Evolutionary conservation across 2,329 filamentous ascomycete genomes (phyloP).

Genomic region (Xylaria polymorpha): DNA sequence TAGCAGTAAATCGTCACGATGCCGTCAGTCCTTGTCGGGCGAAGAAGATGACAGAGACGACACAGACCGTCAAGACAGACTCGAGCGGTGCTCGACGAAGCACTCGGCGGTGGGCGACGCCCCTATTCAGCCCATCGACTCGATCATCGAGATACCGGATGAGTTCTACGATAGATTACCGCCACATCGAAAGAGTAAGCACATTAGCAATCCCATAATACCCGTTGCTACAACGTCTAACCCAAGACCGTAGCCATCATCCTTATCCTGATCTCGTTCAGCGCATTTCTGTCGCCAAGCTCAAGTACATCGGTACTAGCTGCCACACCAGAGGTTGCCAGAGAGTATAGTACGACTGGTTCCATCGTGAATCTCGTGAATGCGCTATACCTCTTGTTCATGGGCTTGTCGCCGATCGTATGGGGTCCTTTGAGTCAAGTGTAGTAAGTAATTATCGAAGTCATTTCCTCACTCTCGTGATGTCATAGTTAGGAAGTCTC

Average conservation of each 20-base stretch:
- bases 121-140: constrained; percentile 47
- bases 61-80: constrained; percentile 30
- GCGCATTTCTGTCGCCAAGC: constrained; percentile 79
- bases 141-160: constrained; percentile 58
- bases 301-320: constrained; percentile 79
- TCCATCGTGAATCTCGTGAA: constrained; percentile 79
- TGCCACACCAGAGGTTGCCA: constrained; percentile 78
- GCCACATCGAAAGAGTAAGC: constrained; percentile 64
- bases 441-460: constrained; percentile 50
- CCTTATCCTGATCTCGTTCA: constrained; percentile 76
- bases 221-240: constrained; percentile 4
- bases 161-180: constrained; percentile 74
- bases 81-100: constrained; percentile 48
- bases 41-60: constrained; percentile 26
- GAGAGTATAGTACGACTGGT: constrained; percentile 71
- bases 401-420: constrained; percentile 76
- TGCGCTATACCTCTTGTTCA: constrained; percentile 76
- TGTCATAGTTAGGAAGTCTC: not conserved
- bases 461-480: not conserved
- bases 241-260: constrained; percentile 59
- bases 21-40: constrained; percentile 19
- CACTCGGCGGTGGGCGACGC: constrained; percentile 49
- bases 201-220: not conserved
- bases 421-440: constrained; percentile 79
- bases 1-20: constrained; percentile 23